These are phyloP conservation scores for Solanum okadae DNA, from an alignment of 257 asterid species.

Conservation along the genomic window DNA sequence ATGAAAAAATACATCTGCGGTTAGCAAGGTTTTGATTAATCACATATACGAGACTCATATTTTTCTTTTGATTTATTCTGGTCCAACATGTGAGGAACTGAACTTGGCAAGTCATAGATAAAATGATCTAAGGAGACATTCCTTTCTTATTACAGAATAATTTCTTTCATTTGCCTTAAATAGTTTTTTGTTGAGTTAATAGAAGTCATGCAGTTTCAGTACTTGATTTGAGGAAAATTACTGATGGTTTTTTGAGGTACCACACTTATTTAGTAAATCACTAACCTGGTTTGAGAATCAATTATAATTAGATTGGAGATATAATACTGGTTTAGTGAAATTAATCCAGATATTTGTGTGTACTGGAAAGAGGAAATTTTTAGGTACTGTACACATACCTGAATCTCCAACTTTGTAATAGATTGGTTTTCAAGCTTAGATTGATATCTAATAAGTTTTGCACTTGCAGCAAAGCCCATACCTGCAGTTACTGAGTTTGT, in stretches of 20 bases:
- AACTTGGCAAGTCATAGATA: not conserved
- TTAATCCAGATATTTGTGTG: constrained; percentile 1
- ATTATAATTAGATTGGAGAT: not conserved
- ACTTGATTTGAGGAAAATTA: not conserved
- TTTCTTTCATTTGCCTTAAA: not conserved
- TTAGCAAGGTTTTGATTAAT: not conserved
- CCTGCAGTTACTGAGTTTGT: constrained; percentile 67
- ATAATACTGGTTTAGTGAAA: constrained; percentile 12
- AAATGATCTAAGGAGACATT: not conserved
- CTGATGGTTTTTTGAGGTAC: not conserved
- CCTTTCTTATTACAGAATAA: not conserved
- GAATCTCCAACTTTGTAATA: not conserved
- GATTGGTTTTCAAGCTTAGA: not conserved
- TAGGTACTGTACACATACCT: not conserved
- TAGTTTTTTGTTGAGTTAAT: not conserved
- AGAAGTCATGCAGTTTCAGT: not conserved
- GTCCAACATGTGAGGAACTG: not conserved
- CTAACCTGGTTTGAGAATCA: not conserved
- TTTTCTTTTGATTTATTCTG: not conserved
- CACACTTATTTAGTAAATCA: not conserved
- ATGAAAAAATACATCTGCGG: not conserved
- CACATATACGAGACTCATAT: not conserved
- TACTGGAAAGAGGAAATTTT: not conserved
- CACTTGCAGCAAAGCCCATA: constrained; percentile 56
- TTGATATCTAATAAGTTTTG: not conserved